Evolutionary conservation across 2,329 filamentous ascomycete genomes (phyloP).

Genomic region (Venturia oleaginea): DNA sequence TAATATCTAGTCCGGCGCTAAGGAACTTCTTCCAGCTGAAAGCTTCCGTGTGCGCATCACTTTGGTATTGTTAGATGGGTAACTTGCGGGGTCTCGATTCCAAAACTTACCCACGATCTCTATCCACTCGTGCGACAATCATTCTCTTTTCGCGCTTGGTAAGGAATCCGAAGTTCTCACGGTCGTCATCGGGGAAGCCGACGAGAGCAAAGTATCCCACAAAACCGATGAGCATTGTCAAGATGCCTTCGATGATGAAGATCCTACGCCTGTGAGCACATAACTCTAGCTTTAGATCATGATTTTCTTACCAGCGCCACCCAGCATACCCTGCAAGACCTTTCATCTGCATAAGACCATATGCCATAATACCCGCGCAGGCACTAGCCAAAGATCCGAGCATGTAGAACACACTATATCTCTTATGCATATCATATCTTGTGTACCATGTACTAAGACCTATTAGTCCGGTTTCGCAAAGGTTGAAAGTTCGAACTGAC

Average conservation of each 20-base stretch:
- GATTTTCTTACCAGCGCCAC: conserved; percentile 30
- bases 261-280: conserved; percentile 9
- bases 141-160: conserved; percentile 38
- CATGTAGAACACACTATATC: conserved; percentile 63
- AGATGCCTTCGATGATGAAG: conserved; percentile 48
- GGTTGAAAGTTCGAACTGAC: neutral
- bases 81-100: neutral
- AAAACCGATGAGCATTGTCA: conserved; percentile 36
- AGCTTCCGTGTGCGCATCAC: conserved; percentile 40
- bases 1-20: conserved; percentile 38
- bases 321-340: conserved; percentile 41
- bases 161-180: conserved; percentile 36
- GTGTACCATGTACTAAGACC: conserved; percentile 32
- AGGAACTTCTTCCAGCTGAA: conserved; percentile 43
- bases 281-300: conserved; percentile 25
- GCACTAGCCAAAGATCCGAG: conserved; percentile 58
- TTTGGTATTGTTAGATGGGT: neutral
- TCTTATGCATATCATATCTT: conserved; percentile 58
- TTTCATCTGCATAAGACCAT: conserved; percentile 57
- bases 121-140: conserved; percentile 43
- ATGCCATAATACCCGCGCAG: conserved; percentile 60
- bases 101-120: conserved; percentile 34
- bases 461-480: neutral
- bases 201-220: conserved; percentile 35
- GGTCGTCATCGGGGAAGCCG: conserved; percentile 40